These are phyloP conservation scores for Suhomyces guaymorum DNA, from an alignment of 1,139 yeast species.

Conservation along the genomic window DNA sequence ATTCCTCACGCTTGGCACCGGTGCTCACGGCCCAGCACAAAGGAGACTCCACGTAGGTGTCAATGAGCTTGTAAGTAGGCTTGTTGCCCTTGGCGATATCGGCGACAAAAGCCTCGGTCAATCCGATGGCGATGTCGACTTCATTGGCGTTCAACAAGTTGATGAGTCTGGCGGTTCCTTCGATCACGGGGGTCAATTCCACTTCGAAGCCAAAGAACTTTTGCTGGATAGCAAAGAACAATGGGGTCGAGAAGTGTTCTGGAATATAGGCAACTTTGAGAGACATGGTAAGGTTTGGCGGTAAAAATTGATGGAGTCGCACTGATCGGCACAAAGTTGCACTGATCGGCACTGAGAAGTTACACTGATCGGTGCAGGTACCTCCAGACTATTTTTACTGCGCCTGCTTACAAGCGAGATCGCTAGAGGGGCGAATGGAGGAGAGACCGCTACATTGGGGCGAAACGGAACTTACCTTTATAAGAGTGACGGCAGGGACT, in stretches of 20 bases:
- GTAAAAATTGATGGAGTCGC: not conserved
- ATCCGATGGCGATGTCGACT: constrained; percentile 79
- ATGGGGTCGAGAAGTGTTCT: constrained; percentile 88
- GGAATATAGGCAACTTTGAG: constrained; percentile 80
- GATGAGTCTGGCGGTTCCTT: constrained; percentile 87
- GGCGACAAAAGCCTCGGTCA: constrained; percentile 88
- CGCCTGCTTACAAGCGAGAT: too few species aligned
- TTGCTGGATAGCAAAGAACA: constrained; percentile 66
- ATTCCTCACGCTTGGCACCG: constrained; percentile 59
- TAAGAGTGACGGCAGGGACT: too few species aligned
- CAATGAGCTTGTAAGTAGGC: constrained; percentile 67
- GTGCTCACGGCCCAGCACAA: constrained; percentile 89
- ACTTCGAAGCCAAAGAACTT: constrained; percentile 48
- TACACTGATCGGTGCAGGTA: too few species aligned
- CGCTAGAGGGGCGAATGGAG: too few species aligned
- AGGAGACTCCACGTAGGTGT: constrained; percentile 84
- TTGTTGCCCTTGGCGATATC: constrained; percentile 72
- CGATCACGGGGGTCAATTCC: constrained; percentile 72
- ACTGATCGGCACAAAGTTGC: not conserved
- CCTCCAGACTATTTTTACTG: too few species aligned
- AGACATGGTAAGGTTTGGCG: constrained; percentile 8
- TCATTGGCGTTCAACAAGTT: constrained; percentile 64
- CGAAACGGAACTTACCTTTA: too few species aligned
- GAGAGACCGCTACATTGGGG: too few species aligned
- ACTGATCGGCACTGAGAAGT: too few species aligned